Conservation (phyloP, 495 filamentous ascomycete species). For the Evernia prunastri region DNA sequence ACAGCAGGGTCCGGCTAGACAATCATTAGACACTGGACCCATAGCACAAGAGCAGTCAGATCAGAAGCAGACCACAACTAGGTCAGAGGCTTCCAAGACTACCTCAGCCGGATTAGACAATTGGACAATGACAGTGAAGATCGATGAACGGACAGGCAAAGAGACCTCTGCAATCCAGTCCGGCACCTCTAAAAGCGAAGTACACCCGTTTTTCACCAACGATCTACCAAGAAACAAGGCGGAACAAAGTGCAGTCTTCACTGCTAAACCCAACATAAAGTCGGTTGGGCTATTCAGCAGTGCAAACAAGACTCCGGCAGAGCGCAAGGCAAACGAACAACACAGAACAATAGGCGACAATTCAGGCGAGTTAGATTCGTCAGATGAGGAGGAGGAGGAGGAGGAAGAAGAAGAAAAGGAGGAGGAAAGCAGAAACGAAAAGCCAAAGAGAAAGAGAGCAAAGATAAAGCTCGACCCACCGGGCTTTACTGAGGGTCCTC, state of each 20-base stretch:
- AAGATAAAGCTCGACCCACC: slow-evolving; percentile 1
- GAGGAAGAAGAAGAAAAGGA: too few relatives aligned
- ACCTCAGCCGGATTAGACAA: background rate
- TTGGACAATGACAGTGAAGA: too few relatives aligned
- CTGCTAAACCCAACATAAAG: background rate
- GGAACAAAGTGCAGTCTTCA: background rate
- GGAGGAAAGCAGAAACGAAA: background rate
- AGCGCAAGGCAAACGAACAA: slow-evolving; percentile 2
- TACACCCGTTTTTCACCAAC: background rate
- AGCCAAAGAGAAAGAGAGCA: slow-evolving; percentile 4
- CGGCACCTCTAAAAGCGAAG: background rate
- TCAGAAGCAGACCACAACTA: background rate
- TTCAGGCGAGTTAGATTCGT: background rate
- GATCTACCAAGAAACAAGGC: background rate
- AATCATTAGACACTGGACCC: background rate
- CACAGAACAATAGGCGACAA: background rate
- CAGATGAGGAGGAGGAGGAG: background rate
- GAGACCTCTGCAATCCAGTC: background rate
- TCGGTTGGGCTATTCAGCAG: background rate
- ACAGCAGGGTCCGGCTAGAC: background rate
- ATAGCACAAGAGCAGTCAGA: background rate
- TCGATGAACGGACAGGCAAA: background rate
- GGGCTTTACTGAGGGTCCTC: background rate
- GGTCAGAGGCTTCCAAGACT: background rate
- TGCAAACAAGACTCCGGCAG: background rate